These are phyloP conservation scores for Cladosporium austrohemisphaericum DNA, from an alignment of 2,329 filamentous ascomycete genomes.

Conservation along the genomic window DNA sequence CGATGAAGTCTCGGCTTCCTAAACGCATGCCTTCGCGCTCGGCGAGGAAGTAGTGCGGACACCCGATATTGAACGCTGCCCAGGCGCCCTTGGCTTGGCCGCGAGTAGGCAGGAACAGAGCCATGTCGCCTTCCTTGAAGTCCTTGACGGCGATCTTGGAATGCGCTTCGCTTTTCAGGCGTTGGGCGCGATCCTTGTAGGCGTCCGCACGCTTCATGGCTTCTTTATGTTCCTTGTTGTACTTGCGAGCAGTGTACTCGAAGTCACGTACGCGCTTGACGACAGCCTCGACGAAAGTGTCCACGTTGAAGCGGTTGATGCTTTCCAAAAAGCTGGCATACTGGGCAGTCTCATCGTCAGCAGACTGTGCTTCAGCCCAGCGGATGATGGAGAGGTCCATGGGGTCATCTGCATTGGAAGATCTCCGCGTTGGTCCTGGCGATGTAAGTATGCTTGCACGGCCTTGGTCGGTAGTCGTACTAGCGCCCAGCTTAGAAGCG, in stretches of 20 bases:
- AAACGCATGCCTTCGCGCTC: constrained; percentile 88
- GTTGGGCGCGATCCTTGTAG: constrained; percentile 83
- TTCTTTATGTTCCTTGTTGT: constrained; percentile 79
- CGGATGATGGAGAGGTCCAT: constrained; percentile 68
- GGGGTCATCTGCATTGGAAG: constrained; percentile 41
- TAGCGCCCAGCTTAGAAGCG: constrained; percentile 53
- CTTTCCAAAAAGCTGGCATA: constrained; percentile 72
- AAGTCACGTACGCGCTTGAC: constrained; percentile 89
- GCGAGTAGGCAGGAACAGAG: constrained; percentile 86
- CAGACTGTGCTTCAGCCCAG: constrained; percentile 72
- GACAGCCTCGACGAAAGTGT: constrained; percentile 78
- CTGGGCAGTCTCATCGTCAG: constrained; percentile 64
- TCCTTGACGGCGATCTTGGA: constrained; percentile 94
- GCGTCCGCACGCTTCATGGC: constrained; percentile 32
- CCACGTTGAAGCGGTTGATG: constrained; percentile 75
- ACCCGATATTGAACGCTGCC: constrained; percentile 97
- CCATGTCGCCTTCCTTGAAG: constrained; percentile 95
- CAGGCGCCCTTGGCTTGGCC: constrained; percentile 93
- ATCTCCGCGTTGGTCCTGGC: constrained; percentile 54
- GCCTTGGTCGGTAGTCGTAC: constrained; percentile 42
- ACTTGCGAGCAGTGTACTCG: constrained; percentile 88
- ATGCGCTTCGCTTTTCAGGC: constrained; percentile 76
- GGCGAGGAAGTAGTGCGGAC: constrained; percentile 92
- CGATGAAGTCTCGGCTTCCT: constrained; percentile 85
- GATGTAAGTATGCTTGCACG: constrained; percentile 55